Evolutionary conservation across 1,284 basidiomycete genomes (phyloP).

Genomic region (Tremellales sp.): DNA sequence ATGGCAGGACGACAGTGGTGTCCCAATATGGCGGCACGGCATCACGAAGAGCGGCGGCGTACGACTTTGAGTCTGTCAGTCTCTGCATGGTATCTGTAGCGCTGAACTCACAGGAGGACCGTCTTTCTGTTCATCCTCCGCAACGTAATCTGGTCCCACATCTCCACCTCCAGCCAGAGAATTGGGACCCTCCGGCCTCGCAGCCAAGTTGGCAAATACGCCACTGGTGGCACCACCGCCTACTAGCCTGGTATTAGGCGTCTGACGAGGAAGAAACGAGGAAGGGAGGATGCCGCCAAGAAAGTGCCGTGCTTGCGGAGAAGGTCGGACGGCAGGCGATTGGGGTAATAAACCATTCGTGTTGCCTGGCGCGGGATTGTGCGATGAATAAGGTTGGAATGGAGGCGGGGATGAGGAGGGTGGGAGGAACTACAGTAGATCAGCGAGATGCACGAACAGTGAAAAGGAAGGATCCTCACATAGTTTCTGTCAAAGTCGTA

Average conservation of each 20-base stretch:
- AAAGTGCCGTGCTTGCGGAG: slow-evolving; percentile 57
- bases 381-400: slow-evolving; percentile 58
- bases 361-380: slow-evolving; percentile 66
- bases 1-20: slow-evolving; percentile 76
- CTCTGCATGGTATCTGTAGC: neutral
- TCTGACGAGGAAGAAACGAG: slow-evolving; percentile 58
- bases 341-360: slow-evolving; percentile 71
- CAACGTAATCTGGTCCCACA: slow-evolving; percentile 60
- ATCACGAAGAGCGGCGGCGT: slow-evolving; percentile 82
- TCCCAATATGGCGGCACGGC: slow-evolving; percentile 96
- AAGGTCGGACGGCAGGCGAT: slow-evolving; percentile 50
- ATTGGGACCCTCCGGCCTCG: slow-evolving; percentile 69
- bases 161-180: slow-evolving; percentile 60
- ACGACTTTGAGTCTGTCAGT: slow-evolving; percentile 58
- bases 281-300: slow-evolving; percentile 69
- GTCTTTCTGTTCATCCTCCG: slow-evolving; percentile 75
- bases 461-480: slow-evolving; percentile 44
- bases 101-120: slow-evolving; percentile 68
- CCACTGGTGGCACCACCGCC: slow-evolving; percentile 86
- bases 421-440: slow-evolving; percentile 45
- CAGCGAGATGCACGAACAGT: slow-evolving; percentile 2
- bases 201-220: slow-evolving; percentile 91
- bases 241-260: slow-evolving; percentile 23
- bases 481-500: slow-evolving; percentile 84
- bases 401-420: slow-evolving; percentile 78